Percentiles rank a stretch among this genome's conserved stretches.
Evolutionary conservation across 768 basidiomycete genomes (phyloP).

Genomic region (Cytidiella melzeri): DNA sequence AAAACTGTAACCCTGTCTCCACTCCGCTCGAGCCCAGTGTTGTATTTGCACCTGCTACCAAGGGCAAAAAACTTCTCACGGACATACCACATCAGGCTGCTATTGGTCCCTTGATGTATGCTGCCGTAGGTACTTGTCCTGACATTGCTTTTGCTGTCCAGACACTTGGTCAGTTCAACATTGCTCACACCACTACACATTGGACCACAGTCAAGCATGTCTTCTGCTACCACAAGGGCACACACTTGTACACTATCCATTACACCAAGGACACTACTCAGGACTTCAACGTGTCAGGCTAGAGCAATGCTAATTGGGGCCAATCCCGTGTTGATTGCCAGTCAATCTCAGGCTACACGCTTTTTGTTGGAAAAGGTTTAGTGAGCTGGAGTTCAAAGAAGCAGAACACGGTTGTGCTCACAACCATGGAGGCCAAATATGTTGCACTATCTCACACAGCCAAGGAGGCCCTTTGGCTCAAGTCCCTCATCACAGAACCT

Average conservation of each 20-base stretch:
- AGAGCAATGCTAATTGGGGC: conserved; percentile 21
- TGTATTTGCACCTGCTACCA: conserved; percentile 15
- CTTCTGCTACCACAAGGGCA: conserved; percentile 32
- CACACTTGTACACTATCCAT: conserved; percentile 20
- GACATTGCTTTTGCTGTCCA: conserved; percentile 27
- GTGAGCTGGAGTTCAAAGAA: conserved; percentile 34
- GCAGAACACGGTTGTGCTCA: too few relatives aligned
- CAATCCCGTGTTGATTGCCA: conserved; percentile 16
- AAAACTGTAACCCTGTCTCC: too few relatives aligned
- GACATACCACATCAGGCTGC: conserved; percentile 14
- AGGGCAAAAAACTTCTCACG: background rate
- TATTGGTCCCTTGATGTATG: too few relatives aligned
- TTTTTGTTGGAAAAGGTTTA: conserved; percentile 29
- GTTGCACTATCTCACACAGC: too few relatives aligned
- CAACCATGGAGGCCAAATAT: too few relatives aligned
- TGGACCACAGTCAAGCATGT: conserved; percentile 33
- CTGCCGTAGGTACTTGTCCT: conserved; percentile 26
- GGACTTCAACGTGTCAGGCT: conserved; percentile 20
- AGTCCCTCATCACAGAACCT: too few relatives aligned
- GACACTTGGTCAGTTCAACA: conserved; percentile 19
- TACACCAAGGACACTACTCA: conserved; percentile 25
- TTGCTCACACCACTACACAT: conserved; percentile 24
- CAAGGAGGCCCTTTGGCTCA: too few relatives aligned
- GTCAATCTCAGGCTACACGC: conserved; percentile 32
- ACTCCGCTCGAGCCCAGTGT: conserved; percentile 24